These are phyloP conservation scores for Steccherinum ochraceum DNA, from an alignment of 768 basidiomycete species.

Conservation along the genomic window DNA sequence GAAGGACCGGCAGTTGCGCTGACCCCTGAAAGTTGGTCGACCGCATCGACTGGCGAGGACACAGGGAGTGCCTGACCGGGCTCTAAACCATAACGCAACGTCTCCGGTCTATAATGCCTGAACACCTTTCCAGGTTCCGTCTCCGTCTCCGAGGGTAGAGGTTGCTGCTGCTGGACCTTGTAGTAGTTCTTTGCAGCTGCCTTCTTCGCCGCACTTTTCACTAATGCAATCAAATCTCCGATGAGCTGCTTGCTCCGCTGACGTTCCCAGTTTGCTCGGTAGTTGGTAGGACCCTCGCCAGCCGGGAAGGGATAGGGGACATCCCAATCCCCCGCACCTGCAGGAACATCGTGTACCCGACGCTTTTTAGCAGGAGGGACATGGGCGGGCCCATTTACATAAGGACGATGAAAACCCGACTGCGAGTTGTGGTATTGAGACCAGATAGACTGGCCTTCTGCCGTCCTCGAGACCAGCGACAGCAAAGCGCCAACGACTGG, in stretches of 20 bases:
- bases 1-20: neutral
- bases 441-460: neutral
- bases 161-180: constrained; percentile 10
- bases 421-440: neutral
- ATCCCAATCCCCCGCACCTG: constrained; percentile 79
- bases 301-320: constrained; percentile 70
- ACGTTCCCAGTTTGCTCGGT: constrained; percentile 57
- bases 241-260: constrained; percentile 59
- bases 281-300: constrained; percentile 68
- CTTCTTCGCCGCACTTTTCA: constrained; percentile 55
- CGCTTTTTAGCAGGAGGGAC: constrained; percentile 45
- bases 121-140: constrained; percentile 18
- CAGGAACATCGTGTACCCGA: constrained; percentile 62
- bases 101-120: constrained; percentile 28
- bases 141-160: constrained; percentile 4
- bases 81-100: constrained; percentile 25
- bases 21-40: neutral
- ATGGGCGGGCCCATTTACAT: constrained; percentile 7
- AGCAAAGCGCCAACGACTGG: constrained; percentile 59
- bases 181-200: constrained; percentile 45
- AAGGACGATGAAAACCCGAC: constrained; percentile 7
- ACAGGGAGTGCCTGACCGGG: neutral
- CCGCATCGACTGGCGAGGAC: neutral
- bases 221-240: constrained; percentile 50
- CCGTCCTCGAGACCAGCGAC: constrained; percentile 41